Base-by-base conservation (phyloP, 768 basidiomycete species). In the Tulasnella sp. region DNA sequence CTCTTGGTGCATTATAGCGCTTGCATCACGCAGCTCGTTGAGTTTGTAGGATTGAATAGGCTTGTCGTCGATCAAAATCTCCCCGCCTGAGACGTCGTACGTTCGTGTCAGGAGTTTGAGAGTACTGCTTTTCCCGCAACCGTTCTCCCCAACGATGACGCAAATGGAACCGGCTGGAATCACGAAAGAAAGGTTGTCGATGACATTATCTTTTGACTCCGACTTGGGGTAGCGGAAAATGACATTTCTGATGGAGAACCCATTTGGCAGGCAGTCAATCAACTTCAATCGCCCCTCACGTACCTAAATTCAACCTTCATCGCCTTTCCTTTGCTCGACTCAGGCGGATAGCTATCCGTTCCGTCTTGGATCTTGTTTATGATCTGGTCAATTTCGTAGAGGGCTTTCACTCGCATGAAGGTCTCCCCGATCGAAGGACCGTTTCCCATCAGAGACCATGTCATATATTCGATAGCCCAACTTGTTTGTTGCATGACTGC, bases 61-160 rank as follows among this genome's bases (percentile, higher is more conserved):
- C 62, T 75, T 70, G 41, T 79, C 82, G 74, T 86, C 83, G 39
- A 85, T 76, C 26, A 79, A 75, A 34, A 86, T 81, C 32, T 79
- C 75, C 0, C 79, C 79, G 1, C 70, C 39, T 2, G 72, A 76
- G 1, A 77, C 76, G 37, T 75, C 74, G 71, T 76, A 78, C 32
- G 78, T 71, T 34, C 77, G 74, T 5, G 74, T 67, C 22, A 80
- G 72, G 3, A 80, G 77, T 39, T 77, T 78, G 34, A 78, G 72
- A 22, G 77, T 75, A 9, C 86, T 85, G 52, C 73, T 74, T 44
- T 74, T 72, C 22, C 63, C 86, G 67, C 83, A 83, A 3, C 87
- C 86, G 74, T 88, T 88, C 1, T 79, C 79, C 29, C 87, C 86
- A 5, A 88, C 87, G n/a, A 88, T 79, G 40, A 87, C 83, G 19